phyloP scores from a whole-genome alignment of 768 basidiomycete species.

The Boletus sp. region DNA sequence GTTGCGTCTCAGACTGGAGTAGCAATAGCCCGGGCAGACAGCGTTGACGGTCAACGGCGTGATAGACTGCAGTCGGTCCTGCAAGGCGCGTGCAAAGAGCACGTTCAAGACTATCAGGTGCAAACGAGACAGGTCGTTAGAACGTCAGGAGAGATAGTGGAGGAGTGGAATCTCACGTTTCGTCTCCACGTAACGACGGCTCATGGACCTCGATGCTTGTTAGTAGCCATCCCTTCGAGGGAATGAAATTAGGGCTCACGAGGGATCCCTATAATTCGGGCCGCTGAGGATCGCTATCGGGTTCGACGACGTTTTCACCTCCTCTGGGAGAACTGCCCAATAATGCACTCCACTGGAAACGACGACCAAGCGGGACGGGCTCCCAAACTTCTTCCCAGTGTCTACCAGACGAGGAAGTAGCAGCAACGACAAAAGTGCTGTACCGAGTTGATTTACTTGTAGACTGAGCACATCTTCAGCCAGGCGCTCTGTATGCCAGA shows the following conservation, averaged over 20 bases:
- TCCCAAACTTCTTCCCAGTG: conserved; percentile 24
- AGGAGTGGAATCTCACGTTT: conserved; percentile 23
- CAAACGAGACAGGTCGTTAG: background rate
- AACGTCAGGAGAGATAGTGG: background rate
- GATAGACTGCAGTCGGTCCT: conserved; percentile 15
- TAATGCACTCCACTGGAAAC: conserved; percentile 33
- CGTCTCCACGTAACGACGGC: conserved; percentile 20
- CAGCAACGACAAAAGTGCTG: conserved; percentile 31
- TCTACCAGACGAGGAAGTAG: conserved; percentile 32
- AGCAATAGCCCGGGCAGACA: conserved; percentile 32
- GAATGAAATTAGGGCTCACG: conserved; percentile 7
- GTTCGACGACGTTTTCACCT: conserved; percentile 17
- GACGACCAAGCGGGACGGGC: conserved; percentile 29
- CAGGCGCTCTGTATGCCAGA: background rate
- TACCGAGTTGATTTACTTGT: conserved; percentile 37
- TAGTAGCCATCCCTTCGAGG: background rate
- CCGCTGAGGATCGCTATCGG: conserved; percentile 27
- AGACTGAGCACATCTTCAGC: conserved; percentile 17
- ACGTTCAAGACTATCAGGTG: conserved; percentile 27
- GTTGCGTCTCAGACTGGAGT: conserved; percentile 23
- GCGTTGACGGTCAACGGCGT: conserved; percentile 26
- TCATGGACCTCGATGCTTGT: conserved; percentile 13
- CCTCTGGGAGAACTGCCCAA: conserved; percentile 14
- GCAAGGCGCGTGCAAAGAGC: conserved; percentile 31
- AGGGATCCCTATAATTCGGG: conserved; percentile 17